phyloP scores from a whole-genome alignment of 495 filamentous ascomycete genomes.

The Neurospora sp. region DNA sequence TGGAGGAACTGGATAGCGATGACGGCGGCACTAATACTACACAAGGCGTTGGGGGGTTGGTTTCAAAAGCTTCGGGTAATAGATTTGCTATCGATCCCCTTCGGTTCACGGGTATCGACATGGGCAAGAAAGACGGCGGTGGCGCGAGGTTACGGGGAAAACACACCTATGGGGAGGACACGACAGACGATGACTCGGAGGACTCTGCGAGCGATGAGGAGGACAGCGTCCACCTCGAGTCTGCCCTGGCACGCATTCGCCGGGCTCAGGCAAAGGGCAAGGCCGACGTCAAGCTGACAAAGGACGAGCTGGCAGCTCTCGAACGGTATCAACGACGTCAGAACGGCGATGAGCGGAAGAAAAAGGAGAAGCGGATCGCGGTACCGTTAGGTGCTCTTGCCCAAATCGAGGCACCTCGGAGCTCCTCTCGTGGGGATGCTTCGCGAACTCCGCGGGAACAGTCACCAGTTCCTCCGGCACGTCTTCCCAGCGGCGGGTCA shows the following conservation, averaged over 20 bases:
- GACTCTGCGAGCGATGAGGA: constrained; percentile 46
- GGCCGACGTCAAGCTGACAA: constrained; percentile 63
- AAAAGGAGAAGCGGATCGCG: constrained; percentile 29
- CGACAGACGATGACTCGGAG: constrained; percentile 42
- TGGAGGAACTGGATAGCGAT: constrained; percentile 66
- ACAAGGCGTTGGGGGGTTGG: constrained; percentile 44
- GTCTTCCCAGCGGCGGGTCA: constrained; percentile 12
- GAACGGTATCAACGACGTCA: constrained; percentile 53
- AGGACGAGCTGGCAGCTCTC: constrained; percentile 65
- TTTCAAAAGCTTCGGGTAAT: constrained; percentile 23
- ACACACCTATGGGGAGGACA: constrained; percentile 32
- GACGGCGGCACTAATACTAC: constrained; percentile 49
- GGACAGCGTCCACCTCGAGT: constrained; percentile 64
- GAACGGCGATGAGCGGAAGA: constrained; percentile 33
- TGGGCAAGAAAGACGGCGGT: constrained; percentile 37
- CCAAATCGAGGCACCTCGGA: constrained; percentile 22
- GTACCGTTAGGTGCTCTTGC: constrained; percentile 25
- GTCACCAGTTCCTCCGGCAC: constrained; percentile 20
- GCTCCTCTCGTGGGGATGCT: constrained; percentile 28
- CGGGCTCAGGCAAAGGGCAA: constrained; percentile 63
- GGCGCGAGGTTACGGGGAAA: constrained; percentile 24
- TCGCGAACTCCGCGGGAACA: constrained; percentile 22
- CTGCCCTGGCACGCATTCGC: constrained; percentile 65
- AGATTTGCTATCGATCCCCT: constrained; percentile 49
- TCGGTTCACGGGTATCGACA: constrained; percentile 51